Conservation (phyloP, 148 eudicot genomes). For the Pouteria glomerata region DNA sequence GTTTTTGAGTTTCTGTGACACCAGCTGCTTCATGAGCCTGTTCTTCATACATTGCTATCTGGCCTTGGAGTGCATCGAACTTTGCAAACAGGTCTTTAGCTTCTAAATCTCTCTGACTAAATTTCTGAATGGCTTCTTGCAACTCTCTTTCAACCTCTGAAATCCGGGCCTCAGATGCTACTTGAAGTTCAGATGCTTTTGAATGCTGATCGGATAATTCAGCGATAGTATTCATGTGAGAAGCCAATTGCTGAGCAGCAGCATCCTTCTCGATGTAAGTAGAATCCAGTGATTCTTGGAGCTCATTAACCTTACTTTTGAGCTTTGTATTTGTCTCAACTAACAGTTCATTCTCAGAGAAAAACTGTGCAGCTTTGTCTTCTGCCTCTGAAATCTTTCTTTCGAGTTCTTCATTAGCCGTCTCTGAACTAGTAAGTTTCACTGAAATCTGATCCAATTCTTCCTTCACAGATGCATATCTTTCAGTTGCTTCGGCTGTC, state of each 20-base stretch:
- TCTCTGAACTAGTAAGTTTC: constrained; percentile 44
- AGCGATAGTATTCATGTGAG: constrained; percentile 59
- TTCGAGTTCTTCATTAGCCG: constrained; percentile 55
- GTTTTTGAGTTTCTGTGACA: constrained; percentile 42
- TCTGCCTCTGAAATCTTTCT: constrained; percentile 49
- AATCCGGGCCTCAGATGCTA: constrained; percentile 51
- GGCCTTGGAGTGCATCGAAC: constrained; percentile 39
- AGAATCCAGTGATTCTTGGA: constrained; percentile 44
- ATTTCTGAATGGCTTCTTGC: constrained; percentile 39
- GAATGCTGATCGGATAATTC: constrained; percentile 69
- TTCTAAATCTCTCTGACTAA: constrained; percentile 51
- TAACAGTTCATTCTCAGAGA: constrained; percentile 54
- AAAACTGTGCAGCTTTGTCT: constrained; percentile 48
- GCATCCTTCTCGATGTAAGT: constrained; percentile 58
- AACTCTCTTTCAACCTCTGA: constrained; percentile 44
- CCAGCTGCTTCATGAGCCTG: constrained; percentile 39
- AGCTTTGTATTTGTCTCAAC: constrained; percentile 63
- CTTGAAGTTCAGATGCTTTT: constrained; percentile 51
- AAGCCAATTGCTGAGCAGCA: constrained; percentile 51
- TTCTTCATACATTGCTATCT: constrained; percentile 41
- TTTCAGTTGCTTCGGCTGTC: constrained; percentile 44
- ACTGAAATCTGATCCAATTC: constrained; percentile 37
- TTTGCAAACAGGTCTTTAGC: constrained; percentile 42
- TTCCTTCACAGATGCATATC: constrained; percentile 33
- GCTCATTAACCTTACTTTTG: constrained; percentile 57